Conservation (phyloP, 768 basidiomycete species). For the Amanita polypyramis region DNA sequence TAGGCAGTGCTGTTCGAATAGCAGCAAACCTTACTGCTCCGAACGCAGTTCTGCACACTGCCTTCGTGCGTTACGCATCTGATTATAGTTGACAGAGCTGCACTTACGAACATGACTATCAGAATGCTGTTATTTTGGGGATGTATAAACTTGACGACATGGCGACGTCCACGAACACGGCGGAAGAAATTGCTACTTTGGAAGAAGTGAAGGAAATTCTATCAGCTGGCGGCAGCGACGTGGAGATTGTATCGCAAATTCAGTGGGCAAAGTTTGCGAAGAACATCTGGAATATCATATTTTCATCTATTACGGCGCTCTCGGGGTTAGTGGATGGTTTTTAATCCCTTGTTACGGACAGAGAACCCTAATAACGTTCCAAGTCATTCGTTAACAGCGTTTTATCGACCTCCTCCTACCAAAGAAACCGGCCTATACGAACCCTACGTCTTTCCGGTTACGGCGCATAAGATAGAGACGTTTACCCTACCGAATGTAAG, state of each 20-base stretch:
- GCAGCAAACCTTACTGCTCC: constrained; percentile 35
- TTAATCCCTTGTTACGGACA: neutral
- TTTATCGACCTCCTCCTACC: constrained; percentile 38
- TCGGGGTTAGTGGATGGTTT: constrained; percentile 21
- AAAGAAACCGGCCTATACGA: constrained; percentile 24
- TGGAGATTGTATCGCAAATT: constrained; percentile 44
- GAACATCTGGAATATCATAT: constrained; percentile 54
- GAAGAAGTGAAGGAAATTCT: constrained; percentile 36
- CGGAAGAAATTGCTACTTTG: constrained; percentile 30
- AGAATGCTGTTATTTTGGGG: constrained; percentile 45
- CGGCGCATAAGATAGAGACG: constrained; percentile 28
- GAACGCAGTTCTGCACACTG: constrained; percentile 39
- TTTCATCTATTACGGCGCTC: constrained; percentile 43
- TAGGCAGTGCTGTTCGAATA: constrained; percentile 47
- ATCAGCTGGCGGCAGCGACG: constrained; percentile 33
- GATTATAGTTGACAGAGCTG: neutral
- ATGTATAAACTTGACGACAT: constrained; percentile 38
- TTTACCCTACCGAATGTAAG: constrained; percentile 38
- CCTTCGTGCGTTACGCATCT: constrained; percentile 39
- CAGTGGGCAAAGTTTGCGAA: constrained; percentile 52
- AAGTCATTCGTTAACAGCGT: constrained; percentile 35
- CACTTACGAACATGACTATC: neutral
- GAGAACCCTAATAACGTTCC: neutral
- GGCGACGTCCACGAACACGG: constrained; percentile 29
- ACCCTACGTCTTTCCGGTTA: constrained; percentile 29